These are phyloP conservation scores for Chaetomium cochliodes DNA, from an alignment of 495 filamentous ascomycete species.

Conservation along the genomic window DNA sequence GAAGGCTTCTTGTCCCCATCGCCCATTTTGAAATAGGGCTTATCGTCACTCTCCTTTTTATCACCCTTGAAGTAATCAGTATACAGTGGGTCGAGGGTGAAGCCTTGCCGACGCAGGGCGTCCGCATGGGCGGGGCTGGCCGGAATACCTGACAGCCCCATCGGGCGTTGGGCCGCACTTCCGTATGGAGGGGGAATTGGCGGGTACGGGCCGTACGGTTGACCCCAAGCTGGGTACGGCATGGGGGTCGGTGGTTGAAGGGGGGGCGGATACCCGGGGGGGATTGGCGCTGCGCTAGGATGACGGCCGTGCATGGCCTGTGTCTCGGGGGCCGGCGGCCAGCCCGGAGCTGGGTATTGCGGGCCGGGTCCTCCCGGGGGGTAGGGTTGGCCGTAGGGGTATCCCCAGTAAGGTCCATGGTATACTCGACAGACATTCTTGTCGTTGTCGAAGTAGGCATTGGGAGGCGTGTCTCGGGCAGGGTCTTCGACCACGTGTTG, in stretches of 20 bases:
- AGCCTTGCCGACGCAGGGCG: slow-evolving; percentile 8
- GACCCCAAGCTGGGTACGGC: slow-evolving; percentile 3
- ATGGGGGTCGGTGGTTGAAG: not conserved
- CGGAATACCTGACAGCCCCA: slow-evolving; percentile 10
- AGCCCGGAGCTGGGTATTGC: not conserved
- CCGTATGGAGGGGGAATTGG: slow-evolving; percentile 8
- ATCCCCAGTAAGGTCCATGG: slow-evolving; percentile 50
- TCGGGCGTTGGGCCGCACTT: not conserved
- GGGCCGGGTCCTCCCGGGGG: not conserved
- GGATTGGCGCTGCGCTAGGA: not conserved
- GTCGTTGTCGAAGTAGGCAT: slow-evolving; percentile 49
- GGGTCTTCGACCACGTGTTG: slow-evolving; percentile 45
- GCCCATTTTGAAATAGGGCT: not conserved
- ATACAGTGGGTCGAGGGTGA: slow-evolving; percentile 10
- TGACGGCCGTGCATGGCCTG: not conserved
- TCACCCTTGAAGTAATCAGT: not conserved
- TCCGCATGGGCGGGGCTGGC: slow-evolving; percentile 2
- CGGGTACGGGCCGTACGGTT: not conserved
- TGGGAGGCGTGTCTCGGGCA: slow-evolving; percentile 46
- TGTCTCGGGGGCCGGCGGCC: not conserved
- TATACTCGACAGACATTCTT: slow-evolving; percentile 47
- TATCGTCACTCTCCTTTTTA: not conserved
- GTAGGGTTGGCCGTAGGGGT: slow-evolving; percentile 31
- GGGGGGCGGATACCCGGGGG: slow-evolving; percentile 6
- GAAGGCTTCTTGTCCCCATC: not conserved